Percentiles rank a stretch among this genome's conserved stretches.
phyloP scores from a whole-genome alignment of 129 eudicot species.

The Ambrosia artemisiifolia region DNA sequence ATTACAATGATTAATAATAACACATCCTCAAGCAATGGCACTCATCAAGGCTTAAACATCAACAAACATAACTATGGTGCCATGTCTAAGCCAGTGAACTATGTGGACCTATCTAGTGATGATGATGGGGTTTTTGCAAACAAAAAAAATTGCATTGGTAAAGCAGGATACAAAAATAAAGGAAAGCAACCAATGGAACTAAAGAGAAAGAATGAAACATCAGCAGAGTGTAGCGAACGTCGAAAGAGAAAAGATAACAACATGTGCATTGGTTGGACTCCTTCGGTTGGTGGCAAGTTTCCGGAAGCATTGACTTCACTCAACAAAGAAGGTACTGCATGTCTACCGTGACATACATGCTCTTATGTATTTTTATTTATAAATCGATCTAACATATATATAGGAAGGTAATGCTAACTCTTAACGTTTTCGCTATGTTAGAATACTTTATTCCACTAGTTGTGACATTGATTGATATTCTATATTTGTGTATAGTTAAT shows the following conservation, averaged over 20 bases:
- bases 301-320: not conserved
- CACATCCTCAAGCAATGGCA: not conserved
- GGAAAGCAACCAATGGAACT: slow-evolving; percentile 14
- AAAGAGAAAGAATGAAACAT: not conserved
- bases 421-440: not conserved
- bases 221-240: not conserved
- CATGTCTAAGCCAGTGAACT: not conserved
- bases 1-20: not conserved
- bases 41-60: slow-evolving; percentile 1
- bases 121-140: not conserved
- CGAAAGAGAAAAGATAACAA: slow-evolving; percentile 4
- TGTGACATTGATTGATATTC: not conserved
- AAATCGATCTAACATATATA: not conserved
- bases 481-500: not conserved
- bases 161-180: not conserved
- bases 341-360: not conserved
- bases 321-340: slow-evolving; percentile 1
- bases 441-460: not conserved
- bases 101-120: slow-evolving; percentile 8
- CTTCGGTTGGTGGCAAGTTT: slow-evolving; percentile 5
- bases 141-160: not conserved
- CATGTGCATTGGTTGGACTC: slow-evolving; percentile 11
- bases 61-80: slow-evolving; percentile 14
- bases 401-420: not conserved
- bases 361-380: not conserved